phyloP scores from a whole-genome alignment of 2,329 filamentous ascomycete species.

The Clathrospora elynae region DNA sequence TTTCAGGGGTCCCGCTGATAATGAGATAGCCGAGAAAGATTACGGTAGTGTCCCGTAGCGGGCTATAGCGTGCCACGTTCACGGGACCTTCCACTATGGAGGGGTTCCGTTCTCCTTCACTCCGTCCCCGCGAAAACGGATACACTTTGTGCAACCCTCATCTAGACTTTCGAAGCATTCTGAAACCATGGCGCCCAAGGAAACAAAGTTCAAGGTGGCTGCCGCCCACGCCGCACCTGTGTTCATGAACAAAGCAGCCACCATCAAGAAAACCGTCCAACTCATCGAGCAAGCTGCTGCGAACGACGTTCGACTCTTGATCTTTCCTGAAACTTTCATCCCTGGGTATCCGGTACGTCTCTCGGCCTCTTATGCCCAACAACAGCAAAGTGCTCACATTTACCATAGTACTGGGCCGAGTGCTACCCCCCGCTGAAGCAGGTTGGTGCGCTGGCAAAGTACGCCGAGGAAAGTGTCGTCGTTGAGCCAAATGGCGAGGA shows the following conservation, averaged over 20 bases:
- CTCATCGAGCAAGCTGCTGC: constrained; percentile 44
- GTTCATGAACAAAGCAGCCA: constrained; percentile 47
- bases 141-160: no score
- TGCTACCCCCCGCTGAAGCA: constrained; percentile 47
- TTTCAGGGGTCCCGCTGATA: no score
- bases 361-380: constrained; percentile 5
- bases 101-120: no score
- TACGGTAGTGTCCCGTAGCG: no score
- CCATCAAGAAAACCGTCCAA: constrained; percentile 39
- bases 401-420: constrained; percentile 42
- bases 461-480: constrained; percentile 45
- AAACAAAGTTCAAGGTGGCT: constrained; percentile 43
- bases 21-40: no score
- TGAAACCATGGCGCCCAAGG: constrained; percentile 25
- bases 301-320: constrained; percentile 40
- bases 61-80: no score
- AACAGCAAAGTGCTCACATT: constrained; percentile 12
- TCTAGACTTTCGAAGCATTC: no score
- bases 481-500: constrained; percentile 41
- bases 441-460: constrained; percentile 39
- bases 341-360: constrained; percentile 44
- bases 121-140: no score
- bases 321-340: constrained; percentile 47
- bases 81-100: no score
- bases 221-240: constrained; percentile 47